Percentiles rank a stretch among this genome's conserved stretches.
These are phyloP conservation scores for Fusarium anguioides DNA, from an alignment of 2,329 filamentous ascomycete species.

Conservation along the genomic window DNA sequence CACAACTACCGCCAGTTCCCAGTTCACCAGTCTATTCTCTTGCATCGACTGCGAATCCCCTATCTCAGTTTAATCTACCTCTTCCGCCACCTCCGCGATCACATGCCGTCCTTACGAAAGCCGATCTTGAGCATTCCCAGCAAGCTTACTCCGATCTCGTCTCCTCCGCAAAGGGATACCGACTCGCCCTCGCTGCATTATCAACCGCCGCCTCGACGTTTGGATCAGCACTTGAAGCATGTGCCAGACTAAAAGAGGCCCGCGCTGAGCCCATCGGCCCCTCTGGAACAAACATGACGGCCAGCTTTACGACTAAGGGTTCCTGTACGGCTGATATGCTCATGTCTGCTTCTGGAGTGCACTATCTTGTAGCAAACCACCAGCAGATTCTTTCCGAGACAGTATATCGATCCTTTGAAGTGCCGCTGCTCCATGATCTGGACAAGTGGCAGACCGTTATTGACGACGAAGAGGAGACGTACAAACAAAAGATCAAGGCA, in stretches of 20 bases:
- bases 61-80: constrained; percentile 69
- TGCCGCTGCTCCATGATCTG: constrained; percentile 75
- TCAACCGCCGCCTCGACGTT: constrained; percentile 72
- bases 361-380: constrained; percentile 76
- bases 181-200: constrained; percentile 69
- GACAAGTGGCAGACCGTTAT: constrained; percentile 73
- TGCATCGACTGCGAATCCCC: constrained; percentile 70
- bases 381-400: constrained; percentile 76
- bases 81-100: constrained; percentile 69
- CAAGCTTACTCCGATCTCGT: constrained; percentile 71
- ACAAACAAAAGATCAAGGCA: constrained; percentile 64
- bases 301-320: constrained; percentile 60
- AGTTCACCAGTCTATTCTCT: constrained; percentile 72
- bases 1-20: constrained; percentile 70
- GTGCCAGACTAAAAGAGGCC: constrained; percentile 75
- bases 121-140: constrained; percentile 72
- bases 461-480: constrained; percentile 72
- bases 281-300: constrained; percentile 53
- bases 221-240: constrained; percentile 72
- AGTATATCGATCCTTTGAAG: constrained; percentile 75
- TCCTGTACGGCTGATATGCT: constrained; percentile 72
- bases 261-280: constrained; percentile 67
- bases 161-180: constrained; percentile 71
- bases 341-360: constrained; percentile 71
- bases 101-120: constrained; percentile 70